Conservation (phyloP, 164 flowering plant species). For the Chimonanthus salicifolius region DNA sequence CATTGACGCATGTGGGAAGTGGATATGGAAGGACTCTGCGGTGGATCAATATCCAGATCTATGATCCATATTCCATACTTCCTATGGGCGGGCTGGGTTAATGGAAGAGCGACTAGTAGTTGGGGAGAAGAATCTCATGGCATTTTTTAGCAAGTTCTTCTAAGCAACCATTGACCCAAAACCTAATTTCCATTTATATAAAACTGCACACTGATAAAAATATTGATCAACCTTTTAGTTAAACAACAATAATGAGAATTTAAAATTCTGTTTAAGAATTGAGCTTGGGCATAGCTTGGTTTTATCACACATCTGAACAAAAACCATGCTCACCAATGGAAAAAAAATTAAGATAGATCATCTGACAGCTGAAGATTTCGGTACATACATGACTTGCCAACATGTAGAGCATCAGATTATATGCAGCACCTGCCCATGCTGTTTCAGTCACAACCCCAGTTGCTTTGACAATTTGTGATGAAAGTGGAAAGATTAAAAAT, state of each 20-base stretch:
- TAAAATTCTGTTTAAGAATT: not conserved
- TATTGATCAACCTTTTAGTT: not conserved
- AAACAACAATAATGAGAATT: not conserved
- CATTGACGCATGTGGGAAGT: no score
- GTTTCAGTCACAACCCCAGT: slow-evolving; percentile 65
- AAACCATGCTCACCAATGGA: not conserved
- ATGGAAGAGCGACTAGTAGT: no score
- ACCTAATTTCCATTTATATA: not conserved
- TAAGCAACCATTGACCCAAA: no score
- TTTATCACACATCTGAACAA: not conserved
- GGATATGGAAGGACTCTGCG: no score
- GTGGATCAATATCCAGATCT: no score
- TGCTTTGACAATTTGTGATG: slow-evolving; percentile 54
- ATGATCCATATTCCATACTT: no score
- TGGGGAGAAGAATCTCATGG: no score
- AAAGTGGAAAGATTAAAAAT: slow-evolving; percentile 60
- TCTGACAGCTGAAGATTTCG: not conserved
- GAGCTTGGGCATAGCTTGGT: no score
- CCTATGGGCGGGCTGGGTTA: no score
- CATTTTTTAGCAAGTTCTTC: no score
- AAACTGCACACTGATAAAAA: not conserved
- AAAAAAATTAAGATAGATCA: not conserved
- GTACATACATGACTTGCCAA: slow-evolving; percentile 82
- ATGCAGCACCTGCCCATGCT: slow-evolving; percentile 93
- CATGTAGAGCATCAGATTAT: slow-evolving; percentile 72